A percentile compares a stretch with the other conserved stretches of the same genome.
These are phyloP conservation scores for Trichophyton simii DNA, from an alignment of 2,329 filamentous ascomycete species.

Conservation along the genomic window DNA sequence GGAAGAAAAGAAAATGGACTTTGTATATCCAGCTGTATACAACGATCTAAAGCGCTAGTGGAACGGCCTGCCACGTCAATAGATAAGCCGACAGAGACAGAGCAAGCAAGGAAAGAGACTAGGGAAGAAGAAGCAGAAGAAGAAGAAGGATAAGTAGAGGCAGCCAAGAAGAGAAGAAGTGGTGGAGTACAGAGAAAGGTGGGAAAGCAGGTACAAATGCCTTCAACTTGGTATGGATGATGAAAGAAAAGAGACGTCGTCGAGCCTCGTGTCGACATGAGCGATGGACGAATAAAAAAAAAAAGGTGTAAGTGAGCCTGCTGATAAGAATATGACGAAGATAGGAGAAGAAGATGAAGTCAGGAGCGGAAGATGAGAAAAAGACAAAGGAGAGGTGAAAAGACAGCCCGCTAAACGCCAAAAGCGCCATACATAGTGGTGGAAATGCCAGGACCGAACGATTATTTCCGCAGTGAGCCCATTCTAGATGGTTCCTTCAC, in stretches of 20 bases:
- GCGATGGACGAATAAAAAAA: neutral
- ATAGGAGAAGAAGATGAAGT: neutral
- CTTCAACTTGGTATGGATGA: neutral
- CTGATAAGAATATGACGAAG: neutral
- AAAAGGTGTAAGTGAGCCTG: neutral
- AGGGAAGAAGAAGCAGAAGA: neutral
- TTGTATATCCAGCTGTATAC: constrained; percentile 1
- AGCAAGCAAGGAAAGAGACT: neutral
- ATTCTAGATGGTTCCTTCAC: constrained; percentile 30
- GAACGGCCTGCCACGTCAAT: neutral
- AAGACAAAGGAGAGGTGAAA: neutral
- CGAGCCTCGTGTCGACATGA: neutral
- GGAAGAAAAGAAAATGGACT: neutral
- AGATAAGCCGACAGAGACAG: neutral
- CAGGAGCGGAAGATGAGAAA: neutral
- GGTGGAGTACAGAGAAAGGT: neutral
- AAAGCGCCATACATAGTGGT: neutral
- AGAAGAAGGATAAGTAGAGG: neutral
- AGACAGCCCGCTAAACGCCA: constrained; percentile 1
- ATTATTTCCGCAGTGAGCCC: constrained; percentile 22
- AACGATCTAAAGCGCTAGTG: neutral
- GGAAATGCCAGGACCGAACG: neutral
- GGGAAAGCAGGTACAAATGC: neutral
- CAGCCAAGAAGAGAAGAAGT: neutral
- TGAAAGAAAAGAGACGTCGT: neutral